These are phyloP conservation scores for Styphnolobium japonicum DNA, from an alignment of 306 rosid genomes.

Conservation along the genomic window DNA sequence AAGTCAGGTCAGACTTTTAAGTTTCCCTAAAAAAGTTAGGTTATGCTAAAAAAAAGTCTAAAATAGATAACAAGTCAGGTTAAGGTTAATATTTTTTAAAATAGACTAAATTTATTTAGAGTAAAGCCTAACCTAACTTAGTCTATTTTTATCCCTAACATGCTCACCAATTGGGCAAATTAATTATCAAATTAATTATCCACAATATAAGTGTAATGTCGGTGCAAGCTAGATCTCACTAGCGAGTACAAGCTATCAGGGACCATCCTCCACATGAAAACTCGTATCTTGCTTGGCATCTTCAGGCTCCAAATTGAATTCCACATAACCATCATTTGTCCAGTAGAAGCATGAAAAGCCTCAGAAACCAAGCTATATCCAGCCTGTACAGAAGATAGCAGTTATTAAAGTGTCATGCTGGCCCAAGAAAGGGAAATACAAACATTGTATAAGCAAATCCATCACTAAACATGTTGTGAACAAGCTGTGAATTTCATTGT, in stretches of 20 bases:
- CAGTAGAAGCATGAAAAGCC: not conserved
- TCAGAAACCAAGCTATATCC: not conserved
- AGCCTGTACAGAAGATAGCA: not conserved
- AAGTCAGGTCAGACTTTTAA: no score
- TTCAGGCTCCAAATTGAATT: not conserved
- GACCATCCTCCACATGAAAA: not conserved
- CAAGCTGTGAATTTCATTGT: not conserved
- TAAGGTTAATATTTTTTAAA: no score
- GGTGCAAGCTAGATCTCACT: not conserved
- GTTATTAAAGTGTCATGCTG: not conserved
- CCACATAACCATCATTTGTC: not conserved
- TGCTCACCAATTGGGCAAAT: not conserved
- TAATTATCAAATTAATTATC: no score
- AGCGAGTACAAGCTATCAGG: not conserved
- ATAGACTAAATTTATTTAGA: no score
- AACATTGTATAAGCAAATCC: no score
- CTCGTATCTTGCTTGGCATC: not conserved
- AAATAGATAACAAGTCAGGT: no score
- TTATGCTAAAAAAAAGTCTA: no score
- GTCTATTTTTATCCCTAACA: no score
- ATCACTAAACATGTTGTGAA: not conserved
- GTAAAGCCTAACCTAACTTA: no score
- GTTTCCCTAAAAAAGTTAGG: no score
- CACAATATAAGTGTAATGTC: not conserved
- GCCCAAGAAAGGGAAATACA: not conserved